phyloP scores from a whole-genome alignment of 164 flowering plant species.

The Saururus chinensis region DNA sequence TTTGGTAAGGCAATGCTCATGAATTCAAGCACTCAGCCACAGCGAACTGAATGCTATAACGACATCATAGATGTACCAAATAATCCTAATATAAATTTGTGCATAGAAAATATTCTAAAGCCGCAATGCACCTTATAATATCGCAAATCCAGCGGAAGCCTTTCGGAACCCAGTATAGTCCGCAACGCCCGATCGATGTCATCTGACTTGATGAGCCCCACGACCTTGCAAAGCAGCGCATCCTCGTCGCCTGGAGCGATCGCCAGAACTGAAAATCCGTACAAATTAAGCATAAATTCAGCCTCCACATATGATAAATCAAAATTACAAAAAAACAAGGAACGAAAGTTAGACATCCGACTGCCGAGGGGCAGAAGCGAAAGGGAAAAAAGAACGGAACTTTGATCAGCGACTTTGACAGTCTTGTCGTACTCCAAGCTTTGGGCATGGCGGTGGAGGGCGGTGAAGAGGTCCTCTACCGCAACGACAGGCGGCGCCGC shows the following conservation, averaged over 20 bases:
- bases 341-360: neutral
- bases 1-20: no score
- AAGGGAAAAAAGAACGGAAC: constrained; percentile 17
- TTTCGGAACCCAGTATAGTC: constrained; percentile 31
- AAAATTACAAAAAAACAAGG: neutral
- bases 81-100: no score
- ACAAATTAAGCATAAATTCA: neutral
- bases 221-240: constrained; percentile 77
- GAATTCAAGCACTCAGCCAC: neutral
- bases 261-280: constrained; percentile 43
- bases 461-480: constrained; percentile 79
- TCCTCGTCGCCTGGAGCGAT: constrained; percentile 74
- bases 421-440: constrained; percentile 54
- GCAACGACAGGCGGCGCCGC: constrained; percentile 38
- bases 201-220: constrained; percentile 62
- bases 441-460: constrained; percentile 61
- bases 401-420: constrained; percentile 79
- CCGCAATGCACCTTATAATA: constrained; percentile 49
- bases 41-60: no score
- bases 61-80: no score
- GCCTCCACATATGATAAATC: no score
- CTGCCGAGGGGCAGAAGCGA: no score
- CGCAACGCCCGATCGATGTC: constrained; percentile 53
- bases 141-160: constrained; percentile 36
- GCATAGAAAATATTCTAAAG: neutral